phyloP scores from a whole-genome alignment of 139 green algal genomes.

The Chlorella sp. region DNA sequence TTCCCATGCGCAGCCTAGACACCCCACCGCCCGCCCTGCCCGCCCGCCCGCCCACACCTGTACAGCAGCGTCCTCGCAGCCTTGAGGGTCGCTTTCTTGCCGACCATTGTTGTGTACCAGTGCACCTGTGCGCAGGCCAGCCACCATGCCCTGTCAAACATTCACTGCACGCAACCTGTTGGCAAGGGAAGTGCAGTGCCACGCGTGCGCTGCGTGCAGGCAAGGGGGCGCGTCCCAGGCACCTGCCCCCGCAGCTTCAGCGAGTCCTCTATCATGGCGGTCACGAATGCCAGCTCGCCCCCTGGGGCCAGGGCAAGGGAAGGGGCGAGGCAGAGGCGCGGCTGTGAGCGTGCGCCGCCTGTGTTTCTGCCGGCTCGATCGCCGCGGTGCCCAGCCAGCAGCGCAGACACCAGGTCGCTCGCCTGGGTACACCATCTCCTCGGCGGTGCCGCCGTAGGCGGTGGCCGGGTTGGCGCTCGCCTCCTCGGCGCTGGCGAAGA shows the following conservation, averaged over 20 bases:
- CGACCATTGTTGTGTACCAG: conserved; percentile 90
- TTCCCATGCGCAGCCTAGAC: too few species aligned
- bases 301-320: conserved; percentile 38
- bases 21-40: too few species aligned
- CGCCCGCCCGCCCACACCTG: too few species aligned
- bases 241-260: conserved; percentile 45
- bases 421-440: conserved; percentile 90
- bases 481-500: conserved; percentile 86
- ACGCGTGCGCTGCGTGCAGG: too few species aligned
- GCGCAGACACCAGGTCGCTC: conserved; percentile 80
- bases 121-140: conserved; percentile 13
- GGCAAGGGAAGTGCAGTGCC: too few species aligned
- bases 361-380: too few species aligned
- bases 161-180: too few species aligned
- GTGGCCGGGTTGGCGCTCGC: conserved; percentile 83
- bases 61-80: too few species aligned
- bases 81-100: conserved; percentile 80
- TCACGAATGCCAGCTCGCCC: conserved; percentile 89
- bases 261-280: conserved; percentile 86
- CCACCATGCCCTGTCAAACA: too few species aligned
- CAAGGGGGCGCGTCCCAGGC: conserved; percentile 52
- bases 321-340: not conserved
- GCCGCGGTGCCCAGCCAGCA: not conserved
- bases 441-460: conserved; percentile 67
- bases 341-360: too few species aligned